Percentiles rank a stretch among this genome's conserved stretches.
These are phyloP conservation scores for Talaromyces sp. DNA, from an alignment of 2,329 filamentous ascomycete species.

Conservation along the genomic window DNA sequence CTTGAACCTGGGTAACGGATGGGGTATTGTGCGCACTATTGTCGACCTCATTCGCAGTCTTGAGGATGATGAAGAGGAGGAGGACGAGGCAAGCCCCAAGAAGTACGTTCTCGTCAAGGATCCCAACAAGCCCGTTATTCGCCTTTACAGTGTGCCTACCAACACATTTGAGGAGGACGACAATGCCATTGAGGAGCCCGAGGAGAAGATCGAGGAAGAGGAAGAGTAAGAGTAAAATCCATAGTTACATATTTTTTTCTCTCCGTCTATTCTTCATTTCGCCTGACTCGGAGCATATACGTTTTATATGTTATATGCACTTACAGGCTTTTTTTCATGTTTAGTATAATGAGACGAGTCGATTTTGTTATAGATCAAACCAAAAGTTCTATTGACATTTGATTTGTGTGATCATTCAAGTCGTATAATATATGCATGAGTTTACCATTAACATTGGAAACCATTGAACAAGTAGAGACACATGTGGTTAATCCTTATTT, in stretches of 20 bases:
- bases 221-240: slow-evolving; percentile 36
- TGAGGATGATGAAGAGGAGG: slow-evolving; percentile 33
- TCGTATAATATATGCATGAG: neutral
- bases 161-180: slow-evolving; percentile 89
- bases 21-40: slow-evolving; percentile 98
- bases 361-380: neutral
- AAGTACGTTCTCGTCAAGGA: slow-evolving; percentile 64
- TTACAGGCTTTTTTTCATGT: neutral
- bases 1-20: slow-evolving; percentile 90
- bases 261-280: neutral
- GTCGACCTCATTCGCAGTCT: slow-evolving; percentile 64
- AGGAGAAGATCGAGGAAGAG: slow-evolving; percentile 52
- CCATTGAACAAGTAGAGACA: neutral
- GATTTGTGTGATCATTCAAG: neutral
- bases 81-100: slow-evolving; percentile 30
- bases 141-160: slow-evolving; percentile 83
- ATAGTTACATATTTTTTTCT: neutral
- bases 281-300: neutral
- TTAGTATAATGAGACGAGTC: neutral
- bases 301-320: neutral
- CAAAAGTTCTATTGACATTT: neutral
- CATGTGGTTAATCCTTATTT: neutral
- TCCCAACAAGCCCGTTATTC: slow-evolving; percentile 92
- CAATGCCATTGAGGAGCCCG: slow-evolving; percentile 48
- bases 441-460: neutral